Evolutionary conservation across 2,329 filamentous ascomycete species (phyloP).

Genomic region (Cladorrhinum sp.): DNA sequence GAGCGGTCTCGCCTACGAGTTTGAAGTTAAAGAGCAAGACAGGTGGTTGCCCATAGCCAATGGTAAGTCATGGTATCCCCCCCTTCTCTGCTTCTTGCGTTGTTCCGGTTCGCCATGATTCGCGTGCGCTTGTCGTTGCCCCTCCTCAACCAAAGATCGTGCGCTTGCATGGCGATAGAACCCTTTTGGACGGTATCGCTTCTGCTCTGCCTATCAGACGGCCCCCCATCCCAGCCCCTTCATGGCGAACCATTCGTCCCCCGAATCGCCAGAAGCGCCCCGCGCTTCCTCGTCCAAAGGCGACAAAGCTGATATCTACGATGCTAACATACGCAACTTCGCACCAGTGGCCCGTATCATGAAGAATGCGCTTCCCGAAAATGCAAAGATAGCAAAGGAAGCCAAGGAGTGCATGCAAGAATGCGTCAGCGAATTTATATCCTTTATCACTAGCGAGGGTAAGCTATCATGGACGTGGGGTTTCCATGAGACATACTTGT

Average conservation of each 20-base stretch:
- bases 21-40: constrained; percentile 99
- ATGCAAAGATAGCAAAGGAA: constrained; percentile 98
- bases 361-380: constrained; percentile 96
- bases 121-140: constrained; percentile 30
- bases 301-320: constrained; percentile 56
- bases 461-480: constrained; percentile 36
- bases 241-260: constrained; percentile 60
- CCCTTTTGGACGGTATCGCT: constrained; percentile 46
- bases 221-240: constrained; percentile 32
- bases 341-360: constrained; percentile 97
- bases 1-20: constrained; percentile 78
- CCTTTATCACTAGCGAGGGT: constrained; percentile 99
- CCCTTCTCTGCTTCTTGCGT: constrained; percentile 50
- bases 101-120: constrained; percentile 40
- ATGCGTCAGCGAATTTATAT: constrained; percentile 99
- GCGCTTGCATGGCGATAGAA: constrained; percentile 33
- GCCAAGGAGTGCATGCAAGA: constrained; percentile 99
- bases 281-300: constrained; percentile 42
- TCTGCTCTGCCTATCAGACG: constrained; percentile 42
- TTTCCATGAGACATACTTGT: neutral
- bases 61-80: constrained; percentile 69
- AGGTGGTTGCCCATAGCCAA: constrained; percentile 99
- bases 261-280: constrained; percentile 48
- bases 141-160: constrained; percentile 29
- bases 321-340: constrained; percentile 95